Evolutionary conservation across 352 stramenopile species (phyloP), one percentile per base, ranked within the genome.

Genomic region (Globisporangium cystogenes): DNA sequence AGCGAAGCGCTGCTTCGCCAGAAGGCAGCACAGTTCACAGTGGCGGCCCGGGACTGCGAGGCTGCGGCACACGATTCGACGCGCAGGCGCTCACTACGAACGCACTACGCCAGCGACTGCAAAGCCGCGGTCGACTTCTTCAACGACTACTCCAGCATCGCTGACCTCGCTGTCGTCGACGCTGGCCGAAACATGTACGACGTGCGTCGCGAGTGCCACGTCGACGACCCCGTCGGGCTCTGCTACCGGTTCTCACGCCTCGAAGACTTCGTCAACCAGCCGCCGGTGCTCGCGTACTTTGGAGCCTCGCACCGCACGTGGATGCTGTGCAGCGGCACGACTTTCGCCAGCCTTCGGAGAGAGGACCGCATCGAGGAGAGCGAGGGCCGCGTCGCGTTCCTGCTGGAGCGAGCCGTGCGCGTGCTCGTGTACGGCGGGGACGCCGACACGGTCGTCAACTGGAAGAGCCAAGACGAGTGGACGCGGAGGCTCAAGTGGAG

Each of bases 401-500:
- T 80, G 12, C 67, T 91, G 0, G 59, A 85, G 0, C 60, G 60
- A 1, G 72, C 66, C n/a, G 67, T 93, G n/a, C 77, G 80, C 3
- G 80, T 91, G 29, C 64, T 93, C 0, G 58, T 91, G 39, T 93
- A 87, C 48, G 77, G 65, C 12, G 82, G 80, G 0, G 80, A 90
- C 51, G 71, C 74, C 8, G 82, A 93, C 56, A 71, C 74, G 2
- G 68, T 90, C 50, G 78, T 73, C 20, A 86, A 86, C 29, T 93
- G 77, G 80, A 72, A 74, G 48, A 69, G 73, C 16, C 78, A 90
- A 47, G 72, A 89, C 36, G 51, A 64, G 7, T 93, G 80, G 82
- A 91, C 82, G 10, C 62, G 58, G 0, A 54, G 65, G 6, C 51
- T 93, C 15, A 8, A 46, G 15, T 93, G 82, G 80, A 53, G 31